Base-by-base conservation (phyloP, 2,329 filamentous ascomycete species). In the Coleophoma cylindrospora region DNA sequence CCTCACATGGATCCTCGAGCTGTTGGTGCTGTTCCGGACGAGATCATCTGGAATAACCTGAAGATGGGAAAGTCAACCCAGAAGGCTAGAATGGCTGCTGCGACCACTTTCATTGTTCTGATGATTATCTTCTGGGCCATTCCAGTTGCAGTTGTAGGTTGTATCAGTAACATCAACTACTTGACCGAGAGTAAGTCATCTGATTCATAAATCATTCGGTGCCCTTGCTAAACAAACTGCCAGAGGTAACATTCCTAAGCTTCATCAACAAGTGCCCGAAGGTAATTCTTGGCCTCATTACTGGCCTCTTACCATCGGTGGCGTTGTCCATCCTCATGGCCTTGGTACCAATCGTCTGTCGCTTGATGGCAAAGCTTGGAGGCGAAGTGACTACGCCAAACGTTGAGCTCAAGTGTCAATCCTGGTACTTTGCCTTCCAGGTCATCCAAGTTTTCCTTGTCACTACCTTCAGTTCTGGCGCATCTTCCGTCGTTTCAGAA, bases 391-490 rank as follows among this genome's bases (percentile, higher is more conserved):
- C 89, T 1, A 69, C 81, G 6, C 85, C 89, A 1, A 79, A 84
- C 10, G 83, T 95, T 14, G 94, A 99, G 67, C 74, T 96, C 9
- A 90, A 89, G 49, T 89, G 88, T 0, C 90, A 97, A 64, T 91
- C 90, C 61, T 88, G 83, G 63, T 97, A 95, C 74, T 97, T 96
- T 64, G 83, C 80, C 36, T 95, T 95, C 72, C 89, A 94, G 67
- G 83, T 96, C 38, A 77, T 96, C 34, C 91, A 97, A 66, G 89
- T 96, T 36, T 97, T 97, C 71, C 72, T 97, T 50, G 81, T 97
- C 45, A 86, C 89, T 0, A 96, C 92, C 0, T 61, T 97, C 40
- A 80, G 89, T 1, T 92, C 90, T 13, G 86, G 91, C 1, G 91
- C 91, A 10, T 81, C 89, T 2, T 80, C 85, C 5, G 84, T 88